A percentile compares a stretch with the other conserved stretches of the same genome.
phyloP scores from a whole-genome alignment of 331 rosid species.

The Arachis monticola region DNA sequence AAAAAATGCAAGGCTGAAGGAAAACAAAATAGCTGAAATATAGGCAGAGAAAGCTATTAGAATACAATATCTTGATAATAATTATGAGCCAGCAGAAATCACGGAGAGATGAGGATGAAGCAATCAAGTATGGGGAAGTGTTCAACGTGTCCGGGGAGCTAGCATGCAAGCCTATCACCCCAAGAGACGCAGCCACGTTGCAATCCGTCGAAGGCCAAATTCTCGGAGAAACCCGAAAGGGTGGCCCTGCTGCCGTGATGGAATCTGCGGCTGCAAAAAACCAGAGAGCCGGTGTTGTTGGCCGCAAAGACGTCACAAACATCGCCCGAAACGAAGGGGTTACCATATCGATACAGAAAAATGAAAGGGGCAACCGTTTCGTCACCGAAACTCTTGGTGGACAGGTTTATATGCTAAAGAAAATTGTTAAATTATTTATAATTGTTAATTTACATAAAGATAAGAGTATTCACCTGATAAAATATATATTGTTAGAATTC shows the following conservation, averaged over 20 bases:
- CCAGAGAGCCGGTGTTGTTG: constrained; percentile 41
- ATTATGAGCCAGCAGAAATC: constrained; percentile 56
- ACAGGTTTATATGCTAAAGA: constrained; percentile 32
- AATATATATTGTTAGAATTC: too few relatives aligned
- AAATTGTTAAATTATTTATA: neutral
- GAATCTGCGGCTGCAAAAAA: constrained; percentile 53
- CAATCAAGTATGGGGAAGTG: constrained; percentile 58
- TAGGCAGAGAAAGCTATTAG: neutral
- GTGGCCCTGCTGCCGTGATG: constrained; percentile 61
- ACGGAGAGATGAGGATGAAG: constrained; percentile 38
- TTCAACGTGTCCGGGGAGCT: constrained; percentile 58
- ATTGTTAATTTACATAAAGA: neutral
- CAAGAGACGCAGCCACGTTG: constrained; percentile 53
- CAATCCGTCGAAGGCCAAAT: constrained; percentile 53
- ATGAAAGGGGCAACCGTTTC: constrained; percentile 33
- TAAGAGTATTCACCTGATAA: too few relatives aligned
- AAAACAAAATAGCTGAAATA: neutral
- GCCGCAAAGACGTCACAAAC: constrained; percentile 29
- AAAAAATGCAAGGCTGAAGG: neutral
- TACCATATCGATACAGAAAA: constrained; percentile 25
- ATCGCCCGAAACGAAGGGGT: constrained; percentile 49
- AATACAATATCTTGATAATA: neutral
- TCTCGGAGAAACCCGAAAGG: constrained; percentile 47
- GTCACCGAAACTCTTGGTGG: constrained; percentile 51
- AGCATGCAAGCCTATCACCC: constrained; percentile 50